Evolutionary conservation across 805 yeast genomes (phyloP), one percentile per base, ranked within the genome.

Genomic region (Ascoidea rubescens): DNA sequence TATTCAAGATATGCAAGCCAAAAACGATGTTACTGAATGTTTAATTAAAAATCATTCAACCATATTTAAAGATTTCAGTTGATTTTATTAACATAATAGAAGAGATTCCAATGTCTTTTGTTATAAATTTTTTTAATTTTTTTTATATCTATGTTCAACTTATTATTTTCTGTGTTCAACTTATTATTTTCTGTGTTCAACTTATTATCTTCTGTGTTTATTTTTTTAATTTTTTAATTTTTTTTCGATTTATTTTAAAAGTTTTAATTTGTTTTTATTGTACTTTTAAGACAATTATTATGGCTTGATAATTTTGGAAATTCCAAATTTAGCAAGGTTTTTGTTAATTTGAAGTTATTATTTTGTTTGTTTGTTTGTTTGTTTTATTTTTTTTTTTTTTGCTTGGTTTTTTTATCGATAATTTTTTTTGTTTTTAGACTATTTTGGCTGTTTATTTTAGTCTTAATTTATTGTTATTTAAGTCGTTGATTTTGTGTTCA

Each of bases 21-120:
- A 91, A 63, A 88, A 87, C 57, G 83, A 78, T 45, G 79, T 82
- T 31, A 83, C 93, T 4, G 96, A 88, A 64, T 75, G 84, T 58
- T 66, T 91, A 55, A 68, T 85, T 50, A 70, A 69, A 47, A 71
- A 80, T 56, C 75, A 72, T 56, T 65, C 64, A 46, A 60, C 59
- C 14, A 61, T 79, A 3, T 72, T 75, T 54, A 58, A 56, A 17
- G 60, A 53, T 43, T 21, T 21, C 3, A 21, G 28, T 21, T 21
- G 28, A 21, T 21, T 48, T 21, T 21, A 21, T 21, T 21, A 21
- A 21, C 2, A 21, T 21, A 21, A 21, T 21, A 21, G 28, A 21
- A 21, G 28, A 21, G 28, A 21, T 21, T 21, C 3, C 28, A 21
- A 21, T 21, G 28, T 21, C 28, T 21, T 21, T 21, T 21, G 28